Conservation (phyloP, 2,329 filamentous ascomycete species). For the Ramularia endophylla region DNA sequence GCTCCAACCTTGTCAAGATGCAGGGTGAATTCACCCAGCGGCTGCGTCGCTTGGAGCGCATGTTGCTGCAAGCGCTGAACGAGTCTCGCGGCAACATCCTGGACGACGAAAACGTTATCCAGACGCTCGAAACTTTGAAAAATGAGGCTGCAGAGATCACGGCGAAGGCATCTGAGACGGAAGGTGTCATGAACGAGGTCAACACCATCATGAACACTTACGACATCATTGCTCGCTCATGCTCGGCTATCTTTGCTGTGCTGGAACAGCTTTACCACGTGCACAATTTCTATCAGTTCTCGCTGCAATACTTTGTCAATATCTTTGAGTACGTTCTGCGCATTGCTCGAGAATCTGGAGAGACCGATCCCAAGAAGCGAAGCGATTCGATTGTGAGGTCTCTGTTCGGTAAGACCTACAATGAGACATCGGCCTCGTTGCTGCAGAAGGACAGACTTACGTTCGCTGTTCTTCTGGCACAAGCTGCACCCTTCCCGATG, state of each 20-base stretch:
- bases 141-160: constrained; percentile 96
- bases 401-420: constrained; percentile 85
- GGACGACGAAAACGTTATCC: constrained; percentile 96
- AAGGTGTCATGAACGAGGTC: constrained; percentile 97
- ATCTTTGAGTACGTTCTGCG: constrained; percentile 93
- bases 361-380: constrained; percentile 51
- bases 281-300: constrained; percentile 99
- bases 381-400: constrained; percentile 87
- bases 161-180: constrained; percentile 90
- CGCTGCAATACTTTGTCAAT: constrained; percentile 93
- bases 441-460: constrained; percentile 93
- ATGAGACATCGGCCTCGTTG: constrained; percentile 85
- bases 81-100: constrained; percentile 97
- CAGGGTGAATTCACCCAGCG: constrained; percentile 99
- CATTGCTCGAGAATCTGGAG: constrained; percentile 70
- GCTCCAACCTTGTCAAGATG: constrained; percentile 96
- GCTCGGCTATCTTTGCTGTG: constrained; percentile 95
- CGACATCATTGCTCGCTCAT: constrained; percentile 85
- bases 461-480: constrained; percentile 87
- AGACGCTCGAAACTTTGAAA: constrained; percentile 96
- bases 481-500: constrained; percentile 95
- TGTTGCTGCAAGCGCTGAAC: constrained; percentile 87
- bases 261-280: constrained; percentile 96
- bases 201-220: constrained; percentile 95
- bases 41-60: constrained; percentile 89